A percentile compares a stretch with the other conserved stretches of the same genome.
These are phyloP conservation scores for Phanerochaete sordida DNA, from an alignment of 768 basidiomycete genomes.

Conservation along the genomic window DNA sequence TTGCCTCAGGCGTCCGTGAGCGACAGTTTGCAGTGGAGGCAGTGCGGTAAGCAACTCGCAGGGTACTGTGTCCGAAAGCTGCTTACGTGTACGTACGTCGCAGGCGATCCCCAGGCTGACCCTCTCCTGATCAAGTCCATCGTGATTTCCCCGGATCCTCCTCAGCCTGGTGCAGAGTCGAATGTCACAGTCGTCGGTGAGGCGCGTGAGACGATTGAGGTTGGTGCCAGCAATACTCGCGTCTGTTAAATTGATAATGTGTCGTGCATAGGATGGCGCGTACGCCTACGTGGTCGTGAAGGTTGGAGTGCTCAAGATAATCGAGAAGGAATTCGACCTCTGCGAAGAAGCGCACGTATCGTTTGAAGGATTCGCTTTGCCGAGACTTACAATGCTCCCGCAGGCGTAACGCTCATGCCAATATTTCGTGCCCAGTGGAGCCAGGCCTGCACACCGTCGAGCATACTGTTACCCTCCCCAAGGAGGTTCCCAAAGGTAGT, in stretches of 20 bases:
- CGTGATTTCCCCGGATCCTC: slow-evolving; percentile 79
- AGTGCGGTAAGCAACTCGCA: slow-evolving; percentile 64
- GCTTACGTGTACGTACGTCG: neutral
- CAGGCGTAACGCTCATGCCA: slow-evolving; percentile 73
- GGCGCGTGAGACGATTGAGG: slow-evolving; percentile 61
- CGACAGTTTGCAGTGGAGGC: slow-evolving; percentile 37
- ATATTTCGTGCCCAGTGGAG: slow-evolving; percentile 81
- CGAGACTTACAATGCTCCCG: neutral
- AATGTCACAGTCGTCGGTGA: slow-evolving; percentile 77
- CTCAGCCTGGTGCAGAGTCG: slow-evolving; percentile 79
- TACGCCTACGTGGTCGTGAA: slow-evolving; percentile 89
- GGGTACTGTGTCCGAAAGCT: slow-evolving; percentile 6
- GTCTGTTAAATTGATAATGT: neutral
- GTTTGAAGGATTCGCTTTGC: neutral
- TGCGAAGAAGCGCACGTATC: slow-evolving; percentile 89
- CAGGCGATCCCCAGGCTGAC: slow-evolving; percentile 46
- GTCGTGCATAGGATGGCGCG: slow-evolving; percentile 70
- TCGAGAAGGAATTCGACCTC: slow-evolving; percentile 79
- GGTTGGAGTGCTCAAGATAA: slow-evolving; percentile 88
- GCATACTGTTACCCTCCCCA: slow-evolving; percentile 85
- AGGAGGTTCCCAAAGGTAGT: slow-evolving; percentile 81
- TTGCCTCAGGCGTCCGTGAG: slow-evolving; percentile 16
- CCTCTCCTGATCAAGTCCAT: slow-evolving; percentile 69
- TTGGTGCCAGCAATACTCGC: slow-evolving; percentile 30
- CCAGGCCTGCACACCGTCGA: slow-evolving; percentile 65